Conservation (phyloP, 306 rosid genomes). For the Astragalus membranaceus region DNA sequence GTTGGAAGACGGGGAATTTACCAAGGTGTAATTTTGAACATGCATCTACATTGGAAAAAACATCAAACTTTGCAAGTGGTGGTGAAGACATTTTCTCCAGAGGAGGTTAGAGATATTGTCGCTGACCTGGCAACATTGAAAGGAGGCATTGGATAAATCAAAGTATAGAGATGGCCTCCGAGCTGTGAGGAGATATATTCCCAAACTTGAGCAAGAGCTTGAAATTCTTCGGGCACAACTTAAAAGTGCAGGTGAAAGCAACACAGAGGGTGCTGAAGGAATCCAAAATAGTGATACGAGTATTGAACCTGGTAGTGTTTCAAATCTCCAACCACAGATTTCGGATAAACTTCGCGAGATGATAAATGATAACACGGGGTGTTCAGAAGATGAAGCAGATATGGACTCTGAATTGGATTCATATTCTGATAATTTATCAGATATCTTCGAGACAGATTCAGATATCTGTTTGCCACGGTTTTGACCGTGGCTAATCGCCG, state of each 20-base stretch:
- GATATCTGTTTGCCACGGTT: too few species aligned
- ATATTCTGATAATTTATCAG: constrained; percentile 61
- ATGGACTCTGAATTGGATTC: constrained; percentile 42
- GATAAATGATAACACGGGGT: constrained; percentile 16
- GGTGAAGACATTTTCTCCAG: constrained; percentile 81
- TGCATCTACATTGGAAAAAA: constrained; percentile 99
- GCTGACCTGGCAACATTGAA: constrained; percentile 78
- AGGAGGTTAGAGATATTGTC: constrained; percentile 91
- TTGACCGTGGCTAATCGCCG: too few species aligned
- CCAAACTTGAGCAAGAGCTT: constrained; percentile 75
- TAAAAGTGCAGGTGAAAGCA: constrained; percentile 31
- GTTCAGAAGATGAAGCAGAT: constrained; percentile 39
- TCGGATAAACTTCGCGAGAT: constrained; percentile 33
- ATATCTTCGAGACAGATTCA: constrained; percentile 67
- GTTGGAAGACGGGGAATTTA: constrained; percentile 94
- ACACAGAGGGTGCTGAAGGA: constrained; percentile 30
- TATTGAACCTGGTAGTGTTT: constrained; percentile 21
- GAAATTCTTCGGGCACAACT: constrained; percentile 66
- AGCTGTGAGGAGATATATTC: constrained; percentile 75
- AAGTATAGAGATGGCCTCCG: constrained; percentile 80
- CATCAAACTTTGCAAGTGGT: constrained; percentile 88
- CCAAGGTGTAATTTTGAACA: constrained; percentile 90
- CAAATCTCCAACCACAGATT: constrained; percentile 30
- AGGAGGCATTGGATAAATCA: constrained; percentile 96
- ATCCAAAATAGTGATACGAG: constrained; percentile 30